Evolutionary conservation across 495 filamentous ascomycete genomes (phyloP).

Genomic region (Xylaria nigripes): DNA sequence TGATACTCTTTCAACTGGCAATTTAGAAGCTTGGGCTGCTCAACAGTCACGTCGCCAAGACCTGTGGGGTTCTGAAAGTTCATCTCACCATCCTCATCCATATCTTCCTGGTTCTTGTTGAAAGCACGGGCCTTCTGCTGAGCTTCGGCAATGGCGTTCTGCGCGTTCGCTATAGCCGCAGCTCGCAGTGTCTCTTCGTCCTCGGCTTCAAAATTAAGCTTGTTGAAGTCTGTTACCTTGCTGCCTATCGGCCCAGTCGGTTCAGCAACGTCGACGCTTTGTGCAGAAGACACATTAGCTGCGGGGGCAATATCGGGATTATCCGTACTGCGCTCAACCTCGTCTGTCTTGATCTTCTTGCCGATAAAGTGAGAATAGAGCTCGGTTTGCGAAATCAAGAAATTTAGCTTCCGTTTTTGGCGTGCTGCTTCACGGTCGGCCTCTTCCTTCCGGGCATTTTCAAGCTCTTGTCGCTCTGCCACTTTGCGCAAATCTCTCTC

Average conservation of each 20-base stretch:
- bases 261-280: slow-evolving; percentile 49
- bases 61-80: slow-evolving; percentile 99
- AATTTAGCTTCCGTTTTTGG: slow-evolving; percentile 97
- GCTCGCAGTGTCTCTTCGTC: slow-evolving; percentile 74
- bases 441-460: slow-evolving; percentile 93
- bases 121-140: slow-evolving; percentile 90
- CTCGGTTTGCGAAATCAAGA: slow-evolving; percentile 97
- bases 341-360: slow-evolving; percentile 95
- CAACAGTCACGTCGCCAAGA: slow-evolving; percentile 85
- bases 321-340: slow-evolving; percentile 81
- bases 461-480: slow-evolving; percentile 92
- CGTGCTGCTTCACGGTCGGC: slow-evolving; percentile 94
- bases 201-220: slow-evolving; percentile 91
- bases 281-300: slow-evolving; percentile 34
- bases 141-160: slow-evolving; percentile 90
- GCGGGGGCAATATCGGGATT: slow-evolving; percentile 56
- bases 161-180: slow-evolving; percentile 91
- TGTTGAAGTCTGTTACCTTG: slow-evolving; percentile 87
- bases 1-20: slow-evolving; percentile 97
- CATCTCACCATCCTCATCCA: slow-evolving; percentile 87
- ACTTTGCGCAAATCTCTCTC: slow-evolving; percentile 89
- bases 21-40: slow-evolving; percentile 89
- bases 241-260: slow-evolving; percentile 46
- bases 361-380: slow-evolving; percentile 99
- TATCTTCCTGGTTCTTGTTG: slow-evolving; percentile 57